Base-by-base conservation (phyloP, 306 rosid species). In the Fragaria iinumae region DNA sequence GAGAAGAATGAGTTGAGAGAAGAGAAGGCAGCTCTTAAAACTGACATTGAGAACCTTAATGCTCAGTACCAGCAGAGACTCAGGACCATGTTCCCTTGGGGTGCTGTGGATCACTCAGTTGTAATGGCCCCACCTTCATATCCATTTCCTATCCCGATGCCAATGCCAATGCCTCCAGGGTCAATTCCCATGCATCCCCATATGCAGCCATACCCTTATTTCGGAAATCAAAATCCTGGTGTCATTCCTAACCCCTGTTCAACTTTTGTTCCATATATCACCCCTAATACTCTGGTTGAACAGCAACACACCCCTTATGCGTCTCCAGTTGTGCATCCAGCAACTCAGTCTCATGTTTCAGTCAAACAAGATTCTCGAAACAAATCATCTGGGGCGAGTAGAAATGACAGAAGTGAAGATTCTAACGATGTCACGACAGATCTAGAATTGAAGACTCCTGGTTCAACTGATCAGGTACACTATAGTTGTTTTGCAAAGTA, bases 361-460 rank as follows among this genome's bases (percentile, higher is more conserved):
- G 83, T 86, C 18, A 83, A 85, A 80, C 92, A 81, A 82, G 90
- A 87, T 67, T 80, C 92, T 21, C 69, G 67, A 80, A 88, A 76
- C 78, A 87, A 87, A 78, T 84, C 88, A 41, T 67, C 90, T 2
- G 80, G 82, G 75, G 87, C 88, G 81, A 88, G 95, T 81, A 87
- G 78, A 80, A 83, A 52, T 66, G 90, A 82, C 49, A 88, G 74
- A 80, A 59, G 77, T 55, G 85, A 72, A 71, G 91, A 81, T 62
- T 89, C 92, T 18, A 87, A 78, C 67, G 88, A 88, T 78, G 92
- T 93, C 59, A 84, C 86, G 2, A 88, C 96, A 8, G 85, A 89
- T 69, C 84, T 90, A 66, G 94, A 90, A 84, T 77, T 93, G 87
- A 93, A 90, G 84, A 93, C 91, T 69, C 92, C 97, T 20, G 96